These are phyloP conservation scores for Metroxylon sagu DNA, from an alignment of 176 grass and related monocot species.

Conservation along the genomic window DNA sequence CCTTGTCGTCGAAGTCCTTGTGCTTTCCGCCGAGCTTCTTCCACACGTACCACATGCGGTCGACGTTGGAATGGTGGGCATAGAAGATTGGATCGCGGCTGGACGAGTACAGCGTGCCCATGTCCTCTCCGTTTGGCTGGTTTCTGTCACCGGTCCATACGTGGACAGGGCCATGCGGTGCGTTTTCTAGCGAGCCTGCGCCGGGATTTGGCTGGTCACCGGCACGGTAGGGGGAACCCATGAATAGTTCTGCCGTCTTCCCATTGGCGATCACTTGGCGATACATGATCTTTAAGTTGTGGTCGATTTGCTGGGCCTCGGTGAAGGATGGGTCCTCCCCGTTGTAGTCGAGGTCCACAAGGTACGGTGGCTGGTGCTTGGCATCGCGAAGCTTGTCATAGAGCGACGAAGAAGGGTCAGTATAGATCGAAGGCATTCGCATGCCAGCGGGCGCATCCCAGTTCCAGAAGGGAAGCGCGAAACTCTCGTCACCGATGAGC, in stretches of 20 bases:
- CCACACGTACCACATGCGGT: conserved; percentile 64
- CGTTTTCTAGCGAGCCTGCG: conserved; percentile 25
- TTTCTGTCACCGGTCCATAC: conserved; percentile 26
- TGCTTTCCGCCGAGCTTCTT: conserved; percentile 18
- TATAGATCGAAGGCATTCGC: conserved; percentile 44
- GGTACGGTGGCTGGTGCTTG: conserved; percentile 40
- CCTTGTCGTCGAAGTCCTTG: conserved; percentile 38
- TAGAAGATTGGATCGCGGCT: conserved; percentile 59
- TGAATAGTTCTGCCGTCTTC: conserved; percentile 44
- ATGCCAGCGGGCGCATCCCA: conserved; percentile 66
- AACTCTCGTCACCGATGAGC: conserved; percentile 69
- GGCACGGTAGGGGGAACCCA: conserved; percentile 46
- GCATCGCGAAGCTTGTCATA: conserved; percentile 36
- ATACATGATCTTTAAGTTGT: conserved; percentile 68
- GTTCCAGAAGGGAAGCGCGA: conserved; percentile 79
- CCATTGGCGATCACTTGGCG: conserved; percentile 45
- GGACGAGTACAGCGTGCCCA: conserved; percentile 63
- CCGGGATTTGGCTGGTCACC: conserved; percentile 45
- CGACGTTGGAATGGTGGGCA: conserved; percentile 58
- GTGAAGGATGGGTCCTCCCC: conserved; percentile 11
- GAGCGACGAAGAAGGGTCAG: conserved; percentile 27
- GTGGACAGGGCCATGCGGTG: conserved; percentile 37
- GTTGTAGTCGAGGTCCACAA: conserved; percentile 44
- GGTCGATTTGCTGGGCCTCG: conserved; percentile 22
- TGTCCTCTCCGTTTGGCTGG: conserved; percentile 39